Evolutionary conservation across 352 stramenopile species (phyloP).

Genomic region (Pythium phragmitis): DNA sequence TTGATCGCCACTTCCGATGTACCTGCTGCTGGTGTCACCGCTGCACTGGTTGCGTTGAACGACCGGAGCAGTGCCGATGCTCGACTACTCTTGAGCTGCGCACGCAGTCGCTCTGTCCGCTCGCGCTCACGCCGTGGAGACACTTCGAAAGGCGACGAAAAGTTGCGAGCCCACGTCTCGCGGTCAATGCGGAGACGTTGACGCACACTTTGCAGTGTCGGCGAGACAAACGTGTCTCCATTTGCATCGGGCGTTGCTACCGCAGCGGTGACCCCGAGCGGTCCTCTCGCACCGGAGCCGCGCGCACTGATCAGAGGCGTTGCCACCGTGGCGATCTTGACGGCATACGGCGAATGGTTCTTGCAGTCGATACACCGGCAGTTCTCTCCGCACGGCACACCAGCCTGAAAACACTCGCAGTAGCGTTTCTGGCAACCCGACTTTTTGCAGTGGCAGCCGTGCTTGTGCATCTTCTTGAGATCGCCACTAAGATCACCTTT

Average conservation of each 20-base stretch:
- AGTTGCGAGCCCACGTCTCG: conserved; percentile 67
- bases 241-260: conserved; percentile 3
- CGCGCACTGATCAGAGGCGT: conserved; percentile 28
- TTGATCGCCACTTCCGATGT: conserved; percentile 12
- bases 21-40: neutral
- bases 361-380: conserved; percentile 91
- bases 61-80: conserved; percentile 24
- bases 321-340: conserved; percentile 18
- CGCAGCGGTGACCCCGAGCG: neutral
- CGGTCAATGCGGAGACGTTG: conserved; percentile 66
- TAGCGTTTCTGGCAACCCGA: conserved; percentile 98
- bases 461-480: conserved; percentile 89
- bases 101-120: conserved; percentile 49
- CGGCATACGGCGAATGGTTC: conserved; percentile 59
- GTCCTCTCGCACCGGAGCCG: conserved; percentile 26
- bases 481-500: conserved; percentile 16
- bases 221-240: conserved; percentile 50
- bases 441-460: conserved; percentile 96
- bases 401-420: conserved; percentile 96
- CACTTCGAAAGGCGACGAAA: conserved; percentile 62
- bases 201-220: conserved; percentile 49
- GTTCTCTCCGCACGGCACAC: conserved; percentile 81
- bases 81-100: conserved; percentile 38
- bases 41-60: conserved; percentile 11
- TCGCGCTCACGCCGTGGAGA: conserved; percentile 52